Conservation (phyloP, 495 filamentous ascomycete genomes). For the Aspergillus ostianus region DNA sequence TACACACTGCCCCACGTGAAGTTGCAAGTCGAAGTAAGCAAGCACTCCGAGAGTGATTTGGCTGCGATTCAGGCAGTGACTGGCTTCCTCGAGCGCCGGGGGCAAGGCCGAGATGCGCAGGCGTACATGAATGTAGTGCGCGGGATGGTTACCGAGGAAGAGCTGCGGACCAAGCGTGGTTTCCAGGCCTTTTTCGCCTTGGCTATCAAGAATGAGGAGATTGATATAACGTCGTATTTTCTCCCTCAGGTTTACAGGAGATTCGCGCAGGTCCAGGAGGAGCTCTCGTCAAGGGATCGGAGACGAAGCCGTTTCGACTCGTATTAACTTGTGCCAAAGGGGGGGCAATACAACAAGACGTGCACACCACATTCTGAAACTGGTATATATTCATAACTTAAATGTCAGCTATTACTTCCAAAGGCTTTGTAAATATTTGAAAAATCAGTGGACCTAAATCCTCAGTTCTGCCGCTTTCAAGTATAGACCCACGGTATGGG, state of each 20-base stretch:
- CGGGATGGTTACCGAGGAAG: constrained; percentile 7
- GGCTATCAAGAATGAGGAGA: constrained; percentile 10
- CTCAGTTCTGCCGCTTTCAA: no score
- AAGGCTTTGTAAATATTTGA: no score
- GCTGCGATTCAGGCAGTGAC: constrained; percentile 3
- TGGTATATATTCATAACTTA: no score
- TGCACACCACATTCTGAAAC: no score
- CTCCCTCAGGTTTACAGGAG: constrained; percentile 9
- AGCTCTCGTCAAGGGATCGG: neutral
- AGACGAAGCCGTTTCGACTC: constrained; percentile 8
- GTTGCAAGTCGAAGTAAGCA: constrained; percentile 4
- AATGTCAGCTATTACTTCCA: no score
- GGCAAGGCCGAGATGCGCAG: constrained; percentile 1
- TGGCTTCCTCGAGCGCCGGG: constrained; percentile 11
- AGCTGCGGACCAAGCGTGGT: constrained; percentile 3
- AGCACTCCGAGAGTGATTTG: constrained; percentile 11
- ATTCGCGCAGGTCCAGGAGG: constrained; percentile 9
- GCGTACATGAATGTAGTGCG: constrained; percentile 8
- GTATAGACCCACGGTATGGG: no score
- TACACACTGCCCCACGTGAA: constrained; percentile 8
- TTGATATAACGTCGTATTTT: constrained; percentile 14
- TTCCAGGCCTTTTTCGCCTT: constrained; percentile 9
- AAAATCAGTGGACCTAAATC: no score
- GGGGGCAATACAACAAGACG: no score
- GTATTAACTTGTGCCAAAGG: no score